A percentile compares a stretch with the other conserved stretches of the same genome.
These are phyloP conservation scores for Amphichorda felina DNA, from an alignment of 2,329 filamentous ascomycete genomes.

Conservation along the genomic window DNA sequence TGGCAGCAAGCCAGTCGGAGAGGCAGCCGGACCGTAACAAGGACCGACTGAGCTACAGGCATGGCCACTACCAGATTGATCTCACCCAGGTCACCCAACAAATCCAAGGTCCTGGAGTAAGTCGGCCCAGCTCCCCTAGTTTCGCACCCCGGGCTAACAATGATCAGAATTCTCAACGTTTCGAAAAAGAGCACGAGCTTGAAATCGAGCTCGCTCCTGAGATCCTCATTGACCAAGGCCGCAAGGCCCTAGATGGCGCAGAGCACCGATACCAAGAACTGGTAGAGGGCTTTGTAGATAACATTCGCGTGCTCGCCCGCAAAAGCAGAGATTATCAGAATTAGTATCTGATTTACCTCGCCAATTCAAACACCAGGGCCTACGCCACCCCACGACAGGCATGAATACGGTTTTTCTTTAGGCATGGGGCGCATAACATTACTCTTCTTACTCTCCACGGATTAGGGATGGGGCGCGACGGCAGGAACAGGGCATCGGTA, in stretches of 20 bases:
- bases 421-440: no score
- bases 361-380: no score
- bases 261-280: constrained; percentile 53
- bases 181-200: constrained; percentile 64
- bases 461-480: not conserved
- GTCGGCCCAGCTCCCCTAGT: constrained; percentile 10
- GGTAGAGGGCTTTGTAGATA: constrained; percentile 65
- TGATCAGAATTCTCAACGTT: constrained; percentile 21
- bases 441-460: not conserved
- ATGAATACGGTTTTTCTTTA: no score
- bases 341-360: no score
- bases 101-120: constrained; percentile 21
- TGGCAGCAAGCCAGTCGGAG: constrained; percentile 21
- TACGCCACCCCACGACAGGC: no score
- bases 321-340: constrained; percentile 19
- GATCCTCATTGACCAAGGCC: constrained; percentile 54
- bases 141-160: constrained; percentile 4
- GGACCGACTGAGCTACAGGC: constrained; percentile 83
- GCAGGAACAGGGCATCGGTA: no score
- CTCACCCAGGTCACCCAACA: constrained; percentile 72
- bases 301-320: constrained; percentile 48
- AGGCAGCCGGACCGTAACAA: constrained; percentile 59
- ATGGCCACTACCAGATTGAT: constrained; percentile 81
- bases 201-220: constrained; percentile 63
- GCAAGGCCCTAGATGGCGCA: constrained; percentile 35